Conservation (phyloP, 306 rosid genomes). For the Ormosia emarginata region DNA sequence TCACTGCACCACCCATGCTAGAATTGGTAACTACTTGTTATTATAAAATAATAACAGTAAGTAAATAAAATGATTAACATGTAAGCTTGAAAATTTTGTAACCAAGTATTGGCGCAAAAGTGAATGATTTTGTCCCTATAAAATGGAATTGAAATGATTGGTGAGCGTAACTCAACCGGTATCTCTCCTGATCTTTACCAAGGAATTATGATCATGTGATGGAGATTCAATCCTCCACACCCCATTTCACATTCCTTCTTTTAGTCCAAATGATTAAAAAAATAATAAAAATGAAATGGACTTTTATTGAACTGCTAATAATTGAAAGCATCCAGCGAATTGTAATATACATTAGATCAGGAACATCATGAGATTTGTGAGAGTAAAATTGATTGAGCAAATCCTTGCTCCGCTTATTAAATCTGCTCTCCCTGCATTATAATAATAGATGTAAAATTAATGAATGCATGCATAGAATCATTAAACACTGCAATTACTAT, state of each 20-base stretch:
- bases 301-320: conserved; percentile 28
- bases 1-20: too few relatives aligned
- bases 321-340: not conserved
- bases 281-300: not conserved
- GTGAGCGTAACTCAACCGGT: not conserved
- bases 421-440: conserved; percentile 41
- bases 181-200: not conserved
- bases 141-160: not conserved
- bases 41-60: not conserved
- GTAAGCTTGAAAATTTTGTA: not conserved
- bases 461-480: not conserved
- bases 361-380: not conserved
- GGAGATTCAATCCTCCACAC: not conserved
- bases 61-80: not conserved
- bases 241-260: not conserved
- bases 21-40: not conserved
- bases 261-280: not conserved
- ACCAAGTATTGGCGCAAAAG: not conserved
- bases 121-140: not conserved
- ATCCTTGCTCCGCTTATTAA: conserved; percentile 11
- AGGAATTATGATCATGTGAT: too few relatives aligned
- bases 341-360: conserved; percentile 2
- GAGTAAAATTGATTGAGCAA: conserved; percentile 22
- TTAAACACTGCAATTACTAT: not conserved
- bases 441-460: not conserved